These are phyloP conservation scores for Monascus purpureus DNA, from an alignment of 495 filamentous ascomycete species.

Conservation along the genomic window DNA sequence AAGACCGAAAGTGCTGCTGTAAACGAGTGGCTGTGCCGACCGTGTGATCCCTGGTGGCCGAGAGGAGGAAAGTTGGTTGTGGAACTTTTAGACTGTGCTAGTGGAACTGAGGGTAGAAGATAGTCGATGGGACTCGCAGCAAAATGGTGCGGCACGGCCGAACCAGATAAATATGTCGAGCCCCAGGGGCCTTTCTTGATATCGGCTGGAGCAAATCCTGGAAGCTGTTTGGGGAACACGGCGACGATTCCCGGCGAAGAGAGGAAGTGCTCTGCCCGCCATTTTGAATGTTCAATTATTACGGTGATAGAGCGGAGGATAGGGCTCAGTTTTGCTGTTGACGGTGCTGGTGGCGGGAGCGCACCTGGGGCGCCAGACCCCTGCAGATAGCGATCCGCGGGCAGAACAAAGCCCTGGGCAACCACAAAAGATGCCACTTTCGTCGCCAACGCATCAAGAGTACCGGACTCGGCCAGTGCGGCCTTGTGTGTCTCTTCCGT, in stretches of 20 bases:
- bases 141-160: slow-evolving; percentile 27
- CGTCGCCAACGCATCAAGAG: slow-evolving; percentile 68
- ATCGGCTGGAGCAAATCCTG: slow-evolving; percentile 27
- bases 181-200: slow-evolving; percentile 36
- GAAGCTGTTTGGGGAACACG: slow-evolving; percentile 45
- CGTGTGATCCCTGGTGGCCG: slow-evolving; percentile 30
- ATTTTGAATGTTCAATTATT: slow-evolving; percentile 68
- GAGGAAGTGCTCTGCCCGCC: slow-evolving; percentile 61
- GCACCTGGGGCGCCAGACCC: slow-evolving; percentile 18
- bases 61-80: slow-evolving; percentile 43
- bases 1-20: slow-evolving; percentile 19
- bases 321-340: slow-evolving; percentile 44
- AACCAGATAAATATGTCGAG: slow-evolving; percentile 27
- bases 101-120: slow-evolving; percentile 39
- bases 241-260: slow-evolving; percentile 63
- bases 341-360: slow-evolving; percentile 39
- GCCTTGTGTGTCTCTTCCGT: slow-evolving; percentile 54
- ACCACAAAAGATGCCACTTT: slow-evolving; percentile 63
- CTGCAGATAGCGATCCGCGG: slow-evolving; percentile 27
- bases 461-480: slow-evolving; percentile 49
- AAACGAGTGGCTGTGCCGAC: slow-evolving; percentile 29
- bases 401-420: slow-evolving; percentile 48
- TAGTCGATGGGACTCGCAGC: slow-evolving; percentile 42
- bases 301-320: slow-evolving; percentile 69
- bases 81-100: slow-evolving; percentile 17